phyloP scores from a whole-genome alignment of 371 early-diverging fungal genomes.

The Coemansia sp. region DNA sequence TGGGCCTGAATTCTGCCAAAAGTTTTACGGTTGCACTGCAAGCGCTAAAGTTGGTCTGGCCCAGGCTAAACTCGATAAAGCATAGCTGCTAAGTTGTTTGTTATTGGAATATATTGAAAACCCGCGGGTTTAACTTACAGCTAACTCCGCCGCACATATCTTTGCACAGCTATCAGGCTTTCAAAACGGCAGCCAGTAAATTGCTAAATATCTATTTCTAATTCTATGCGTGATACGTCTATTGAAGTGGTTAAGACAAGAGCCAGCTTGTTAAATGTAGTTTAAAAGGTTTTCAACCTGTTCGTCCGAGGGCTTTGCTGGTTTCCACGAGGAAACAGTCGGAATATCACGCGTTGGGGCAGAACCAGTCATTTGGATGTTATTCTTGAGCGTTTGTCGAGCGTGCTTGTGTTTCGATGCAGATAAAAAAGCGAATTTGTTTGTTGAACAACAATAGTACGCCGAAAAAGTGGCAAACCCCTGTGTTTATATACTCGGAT shows the following conservation, averaged over 20 bases:
- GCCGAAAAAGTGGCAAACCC: background rate
- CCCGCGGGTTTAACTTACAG: too few species aligned
- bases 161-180: too few species aligned
- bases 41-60: too few species aligned
- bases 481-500: background rate
- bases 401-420: background rate
- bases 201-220: too few species aligned
- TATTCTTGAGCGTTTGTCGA: background rate
- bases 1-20: too few species aligned
- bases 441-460: background rate
- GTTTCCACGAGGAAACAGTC: background rate
- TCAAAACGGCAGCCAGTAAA: too few species aligned
- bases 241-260: background rate
- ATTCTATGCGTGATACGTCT: background rate
- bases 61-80: too few species aligned
- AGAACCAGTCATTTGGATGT: background rate
- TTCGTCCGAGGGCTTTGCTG: background rate
- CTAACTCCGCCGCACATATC: too few species aligned
- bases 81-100: too few species aligned
- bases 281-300: background rate
- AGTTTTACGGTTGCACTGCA: too few species aligned
- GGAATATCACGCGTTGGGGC: background rate
- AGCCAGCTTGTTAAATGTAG: background rate
- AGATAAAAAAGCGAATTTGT: background rate
- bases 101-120: too few species aligned